A percentile compares a stretch with the other conserved stretches of the same genome.
phyloP scores from a whole-genome alignment of 139 green algal genomes.

The Yamagishiella unicocca region DNA sequence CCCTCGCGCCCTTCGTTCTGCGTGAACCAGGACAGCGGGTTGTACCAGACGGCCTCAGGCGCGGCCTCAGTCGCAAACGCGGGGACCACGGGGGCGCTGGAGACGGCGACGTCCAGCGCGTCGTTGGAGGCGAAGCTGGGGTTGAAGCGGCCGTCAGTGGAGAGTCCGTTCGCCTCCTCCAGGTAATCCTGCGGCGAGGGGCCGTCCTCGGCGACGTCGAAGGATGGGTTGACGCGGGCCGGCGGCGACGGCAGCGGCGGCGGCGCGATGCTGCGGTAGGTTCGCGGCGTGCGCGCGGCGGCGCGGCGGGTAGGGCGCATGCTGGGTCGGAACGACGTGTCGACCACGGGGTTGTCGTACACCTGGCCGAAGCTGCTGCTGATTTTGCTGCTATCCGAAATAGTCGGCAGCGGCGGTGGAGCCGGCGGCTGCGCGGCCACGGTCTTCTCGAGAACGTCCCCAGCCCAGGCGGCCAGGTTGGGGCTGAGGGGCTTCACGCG shows the following conservation, averaged over 20 bases:
- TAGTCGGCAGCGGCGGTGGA: background rate
- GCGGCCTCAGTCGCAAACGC: background rate
- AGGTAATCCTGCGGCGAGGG: constrained; percentile 1
- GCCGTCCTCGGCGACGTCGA: background rate
- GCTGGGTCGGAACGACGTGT: background rate
- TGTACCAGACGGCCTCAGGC: constrained; percentile 1
- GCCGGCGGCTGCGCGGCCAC: background rate
- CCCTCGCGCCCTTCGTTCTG: background rate
- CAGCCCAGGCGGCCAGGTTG: constrained; percentile 2
- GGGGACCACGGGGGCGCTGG: background rate
- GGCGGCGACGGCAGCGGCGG: background rate
- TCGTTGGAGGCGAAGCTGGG: constrained; percentile 9
- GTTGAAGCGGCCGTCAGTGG: constrained; percentile 22
- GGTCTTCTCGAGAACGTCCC: background rate
- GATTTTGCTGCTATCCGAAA: too few relatives aligned
- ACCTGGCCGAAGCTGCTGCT: background rate
- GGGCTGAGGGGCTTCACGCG: background rate
- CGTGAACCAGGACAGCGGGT: constrained; percentile 40
- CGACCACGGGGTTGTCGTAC: background rate
- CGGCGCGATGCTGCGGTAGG: background rate
- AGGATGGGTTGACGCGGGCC: constrained; percentile 3
- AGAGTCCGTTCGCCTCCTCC: background rate
- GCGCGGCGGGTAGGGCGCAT: background rate
- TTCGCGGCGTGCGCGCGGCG: background rate
- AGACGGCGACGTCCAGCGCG: background rate